A percentile compares a stretch with the other conserved stretches of the same genome.
Evolutionary conservation across 257 asterid species (phyloP).

Genomic region (Linderniella brevidens): DNA sequence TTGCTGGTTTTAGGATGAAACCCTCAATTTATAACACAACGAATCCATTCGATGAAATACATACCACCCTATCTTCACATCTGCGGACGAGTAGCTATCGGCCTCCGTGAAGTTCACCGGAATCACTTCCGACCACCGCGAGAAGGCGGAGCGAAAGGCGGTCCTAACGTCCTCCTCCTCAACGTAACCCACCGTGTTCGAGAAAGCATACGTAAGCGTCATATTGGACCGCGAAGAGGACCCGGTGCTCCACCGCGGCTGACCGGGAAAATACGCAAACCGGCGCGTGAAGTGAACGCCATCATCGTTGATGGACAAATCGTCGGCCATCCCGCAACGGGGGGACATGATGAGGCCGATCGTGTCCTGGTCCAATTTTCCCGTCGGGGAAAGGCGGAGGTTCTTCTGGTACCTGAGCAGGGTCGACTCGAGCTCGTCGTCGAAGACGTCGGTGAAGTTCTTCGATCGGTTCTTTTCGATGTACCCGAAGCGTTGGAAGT

Average conservation of each 20-base stretch:
- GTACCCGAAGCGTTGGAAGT: constrained; percentile 76
- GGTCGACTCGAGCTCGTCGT: constrained; percentile 41
- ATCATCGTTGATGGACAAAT: not conserved
- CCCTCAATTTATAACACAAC: too few relatives aligned
- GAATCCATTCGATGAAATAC: too few relatives aligned
- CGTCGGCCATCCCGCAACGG: constrained; percentile 44
- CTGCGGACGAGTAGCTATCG: constrained; percentile 28
- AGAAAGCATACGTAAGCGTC: constrained; percentile 53
- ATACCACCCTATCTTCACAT: constrained; percentile 55
- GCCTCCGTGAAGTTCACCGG: constrained; percentile 72
- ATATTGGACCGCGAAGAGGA: constrained; percentile 18
- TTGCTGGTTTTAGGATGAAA: too few relatives aligned
- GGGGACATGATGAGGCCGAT: constrained; percentile 37
- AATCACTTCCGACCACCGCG: constrained; percentile 78
- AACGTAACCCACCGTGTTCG: constrained; percentile 32
- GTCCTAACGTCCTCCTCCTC: constrained; percentile 15
- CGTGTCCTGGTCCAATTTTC: constrained; percentile 43
- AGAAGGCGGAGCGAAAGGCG: constrained; percentile 34
- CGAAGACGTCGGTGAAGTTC: constrained; percentile 40
- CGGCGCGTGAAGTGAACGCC: constrained; percentile 19
- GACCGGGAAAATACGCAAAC: constrained; percentile 36
- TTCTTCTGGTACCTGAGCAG: constrained; percentile 36
- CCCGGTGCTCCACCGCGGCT: constrained; percentile 45
- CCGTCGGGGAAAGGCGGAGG: constrained; percentile 33
- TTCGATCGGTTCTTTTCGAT: constrained; percentile 10